phyloP scores from a whole-genome alignment of 805 yeast species.

The Yamadazyma sp. region DNA sequence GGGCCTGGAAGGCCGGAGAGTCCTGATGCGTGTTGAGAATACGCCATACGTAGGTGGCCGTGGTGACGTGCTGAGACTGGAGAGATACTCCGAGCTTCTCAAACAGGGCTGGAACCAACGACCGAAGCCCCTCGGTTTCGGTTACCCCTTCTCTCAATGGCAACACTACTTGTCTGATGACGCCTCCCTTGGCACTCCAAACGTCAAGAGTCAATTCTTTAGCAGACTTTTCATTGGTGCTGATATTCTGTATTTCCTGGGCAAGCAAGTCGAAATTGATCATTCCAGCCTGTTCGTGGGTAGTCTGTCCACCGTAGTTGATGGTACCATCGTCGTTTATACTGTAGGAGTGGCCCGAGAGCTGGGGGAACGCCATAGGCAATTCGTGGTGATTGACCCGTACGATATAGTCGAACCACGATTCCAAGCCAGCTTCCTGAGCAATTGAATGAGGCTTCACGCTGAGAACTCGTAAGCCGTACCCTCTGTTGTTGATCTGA shows the following conservation, averaged over 20 bases:
- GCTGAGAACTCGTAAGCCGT: constrained; percentile 38
- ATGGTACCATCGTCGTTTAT: constrained; percentile 43
- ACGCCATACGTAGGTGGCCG: constrained; percentile 86
- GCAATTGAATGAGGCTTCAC: constrained; percentile 41
- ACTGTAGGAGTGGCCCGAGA: constrained; percentile 28
- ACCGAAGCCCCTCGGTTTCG: constrained; percentile 4
- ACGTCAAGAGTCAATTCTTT: constrained; percentile 55
- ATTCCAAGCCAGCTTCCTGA: constrained; percentile 51
- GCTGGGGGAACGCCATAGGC: constrained; percentile 38
- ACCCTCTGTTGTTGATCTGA: constrained; percentile 38
- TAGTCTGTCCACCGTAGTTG: constrained; percentile 33
- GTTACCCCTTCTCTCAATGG: constrained; percentile 20
- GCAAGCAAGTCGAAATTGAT: constrained; percentile 44
- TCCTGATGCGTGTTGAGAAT: constrained; percentile 68
- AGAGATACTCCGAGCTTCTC: constrained; percentile 62
- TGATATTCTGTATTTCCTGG: constrained; percentile 40
- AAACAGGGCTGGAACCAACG: constrained; percentile 36
- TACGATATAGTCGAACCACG: constrained; percentile 87
- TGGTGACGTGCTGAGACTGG: constrained; percentile 73
- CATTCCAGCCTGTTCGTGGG: constrained; percentile 33
- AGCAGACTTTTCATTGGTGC: constrained; percentile 20
- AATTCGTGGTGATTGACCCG: constrained; percentile 72
- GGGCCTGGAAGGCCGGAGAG: constrained; percentile 82
- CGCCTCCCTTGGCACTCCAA: constrained; percentile 89
- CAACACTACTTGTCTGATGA: constrained; percentile 31